phyloP scores from a whole-genome alignment of 805 yeast genomes.

The Middelhovenomyces tepae region DNA sequence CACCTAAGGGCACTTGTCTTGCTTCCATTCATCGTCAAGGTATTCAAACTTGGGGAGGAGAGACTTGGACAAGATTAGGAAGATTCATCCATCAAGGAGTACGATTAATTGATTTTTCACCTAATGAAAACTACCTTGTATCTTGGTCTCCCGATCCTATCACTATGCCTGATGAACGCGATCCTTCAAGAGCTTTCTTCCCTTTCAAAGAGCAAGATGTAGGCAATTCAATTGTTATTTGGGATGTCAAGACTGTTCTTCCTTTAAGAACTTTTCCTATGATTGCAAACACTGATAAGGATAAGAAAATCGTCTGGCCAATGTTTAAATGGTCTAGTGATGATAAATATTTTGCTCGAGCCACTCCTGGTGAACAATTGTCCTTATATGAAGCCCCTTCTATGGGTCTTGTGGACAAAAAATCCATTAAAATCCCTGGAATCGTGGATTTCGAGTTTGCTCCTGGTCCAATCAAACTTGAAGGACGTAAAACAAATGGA shows the following conservation, averaged over 20 bases:
- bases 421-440: conserved; percentile 73
- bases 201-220: conserved; percentile 83
- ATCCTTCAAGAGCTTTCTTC: conserved; percentile 49
- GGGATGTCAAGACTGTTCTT: conserved; percentile 81
- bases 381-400: conserved; percentile 77
- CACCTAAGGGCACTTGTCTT: conserved; percentile 87
- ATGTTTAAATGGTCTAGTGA: conserved; percentile 92
- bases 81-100: conserved; percentile 86
- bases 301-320: conserved; percentile 80
- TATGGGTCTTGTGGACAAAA: conserved; percentile 79
- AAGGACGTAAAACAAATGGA: conserved; percentile 40
- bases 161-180: conserved; percentile 53
- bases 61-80: conserved; percentile 58
- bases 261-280: conserved; percentile 87
- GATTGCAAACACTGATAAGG: conserved; percentile 39
- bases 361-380: conserved; percentile 79
- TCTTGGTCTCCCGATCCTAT: conserved; percentile 86
- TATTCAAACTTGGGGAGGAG: conserved; percentile 94
- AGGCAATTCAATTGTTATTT: conserved; percentile 88
- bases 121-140: conserved; percentile 81
- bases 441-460: conserved; percentile 91
- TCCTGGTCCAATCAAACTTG: conserved; percentile 72
- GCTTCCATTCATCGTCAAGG: conserved; percentile 90
- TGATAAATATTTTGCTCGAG: conserved; percentile 89
- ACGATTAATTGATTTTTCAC: conserved; percentile 83